Evolutionary conservation across 2,329 filamentous ascomycete genomes (phyloP).

Genomic region (Sarocladiaceae sp.): DNA sequence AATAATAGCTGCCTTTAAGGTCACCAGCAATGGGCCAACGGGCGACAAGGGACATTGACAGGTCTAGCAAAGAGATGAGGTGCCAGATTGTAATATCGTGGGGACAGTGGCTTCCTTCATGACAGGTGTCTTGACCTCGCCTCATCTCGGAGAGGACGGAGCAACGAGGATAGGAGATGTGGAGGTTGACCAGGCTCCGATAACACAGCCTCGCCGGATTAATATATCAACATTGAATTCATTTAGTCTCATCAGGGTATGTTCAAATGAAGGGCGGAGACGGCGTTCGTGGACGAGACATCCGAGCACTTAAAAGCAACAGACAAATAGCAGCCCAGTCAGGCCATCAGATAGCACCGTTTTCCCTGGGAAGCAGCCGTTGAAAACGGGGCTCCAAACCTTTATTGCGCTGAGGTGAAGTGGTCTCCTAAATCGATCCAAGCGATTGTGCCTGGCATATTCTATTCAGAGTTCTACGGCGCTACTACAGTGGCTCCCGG

Average conservation of each 20-base stretch:
- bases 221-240: not conserved
- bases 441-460: not conserved
- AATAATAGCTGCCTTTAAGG: slow-evolving; percentile 1
- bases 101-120: slow-evolving; percentile 1
- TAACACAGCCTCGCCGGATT: not conserved
- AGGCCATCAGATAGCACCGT: no score
- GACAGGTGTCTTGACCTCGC: slow-evolving; percentile 4
- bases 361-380: no score
- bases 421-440: no score
- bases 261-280: not conserved
- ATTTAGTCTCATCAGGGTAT: not conserved
- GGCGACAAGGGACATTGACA: not conserved
- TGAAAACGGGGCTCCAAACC: no score
- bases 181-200: not conserved
- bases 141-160: not conserved
- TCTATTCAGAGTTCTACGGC: slow-evolving; percentile 1
- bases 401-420: no score
- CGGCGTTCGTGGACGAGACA: no score
- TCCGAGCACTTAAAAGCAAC: no score
- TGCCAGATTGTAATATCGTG: not conserved
- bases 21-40: not conserved
- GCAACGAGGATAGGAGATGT: not conserved
- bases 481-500: not conserved
- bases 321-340: no score
- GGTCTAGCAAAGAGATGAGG: not conserved